Percentiles rank a stretch among this genome's conserved stretches.
These are phyloP conservation scores for Austroboletus novae-zelandiae DNA, from an alignment of 1,284 basidiomycete genomes.

Conservation along the genomic window DNA sequence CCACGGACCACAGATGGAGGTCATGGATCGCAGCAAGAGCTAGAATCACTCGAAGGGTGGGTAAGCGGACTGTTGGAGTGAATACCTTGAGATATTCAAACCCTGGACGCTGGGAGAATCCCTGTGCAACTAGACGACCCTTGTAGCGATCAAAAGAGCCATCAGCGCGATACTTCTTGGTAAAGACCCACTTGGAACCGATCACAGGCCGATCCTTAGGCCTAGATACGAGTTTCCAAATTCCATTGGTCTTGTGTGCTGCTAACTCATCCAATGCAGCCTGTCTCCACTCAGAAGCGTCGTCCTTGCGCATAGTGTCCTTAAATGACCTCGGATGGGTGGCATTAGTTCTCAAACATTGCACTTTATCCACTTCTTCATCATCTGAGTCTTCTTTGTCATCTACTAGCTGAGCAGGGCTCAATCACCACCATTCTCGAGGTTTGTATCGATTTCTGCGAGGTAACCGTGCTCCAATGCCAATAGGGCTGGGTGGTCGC, in stretches of 20 bases:
- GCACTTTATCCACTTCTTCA: not conserved
- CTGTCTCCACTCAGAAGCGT: conserved; percentile 11
- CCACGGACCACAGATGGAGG: too few relatives aligned
- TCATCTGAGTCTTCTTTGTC: not conserved
- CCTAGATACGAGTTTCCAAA: conserved; percentile 6
- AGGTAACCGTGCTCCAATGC: too few relatives aligned
- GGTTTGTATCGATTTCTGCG: not conserved
- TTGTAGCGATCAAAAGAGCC: conserved; percentile 19
- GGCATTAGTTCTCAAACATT: not conserved
- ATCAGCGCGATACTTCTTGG: not conserved
- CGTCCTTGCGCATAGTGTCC: not conserved
- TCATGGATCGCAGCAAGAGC: not conserved
- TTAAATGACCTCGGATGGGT: not conserved
- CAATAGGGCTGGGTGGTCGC: too few relatives aligned
- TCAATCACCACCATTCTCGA: not conserved
- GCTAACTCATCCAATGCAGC: conserved; percentile 13
- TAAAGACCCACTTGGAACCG: conserved; percentile 14
- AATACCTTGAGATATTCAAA: conserved; percentile 42
- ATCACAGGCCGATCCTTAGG: not conserved
- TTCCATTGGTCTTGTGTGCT: not conserved
- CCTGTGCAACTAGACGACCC: conserved; percentile 9
- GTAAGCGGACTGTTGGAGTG: conserved; percentile 34
- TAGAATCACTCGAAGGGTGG: conserved; percentile 23
- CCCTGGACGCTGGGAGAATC: conserved; percentile 35
- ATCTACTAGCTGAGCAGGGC: too few relatives aligned